A percentile compares a stretch with the other conserved stretches of the same genome.
phyloP scores from a whole-genome alignment of 805 yeast species.

The Maudiozyma turicensis region DNA sequence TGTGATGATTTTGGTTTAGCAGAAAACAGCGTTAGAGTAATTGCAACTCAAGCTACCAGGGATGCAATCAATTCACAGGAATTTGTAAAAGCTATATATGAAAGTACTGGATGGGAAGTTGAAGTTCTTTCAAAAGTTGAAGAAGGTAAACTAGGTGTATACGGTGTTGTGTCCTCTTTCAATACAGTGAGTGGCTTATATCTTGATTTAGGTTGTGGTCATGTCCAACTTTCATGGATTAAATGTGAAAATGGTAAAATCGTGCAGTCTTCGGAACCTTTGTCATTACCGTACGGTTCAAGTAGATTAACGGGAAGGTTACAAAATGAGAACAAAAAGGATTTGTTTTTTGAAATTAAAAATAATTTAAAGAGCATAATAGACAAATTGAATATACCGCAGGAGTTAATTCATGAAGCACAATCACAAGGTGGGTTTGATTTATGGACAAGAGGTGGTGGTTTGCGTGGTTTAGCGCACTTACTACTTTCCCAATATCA shows the following conservation, averaged over 20 bases:
- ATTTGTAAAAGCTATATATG: conserved; percentile 44
- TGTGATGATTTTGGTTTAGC: conserved; percentile 70
- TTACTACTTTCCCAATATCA: conserved; percentile 41
- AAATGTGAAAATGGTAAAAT: conserved; percentile 46
- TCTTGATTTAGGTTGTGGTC: conserved; percentile 68
- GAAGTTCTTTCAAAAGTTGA: conserved; percentile 49
- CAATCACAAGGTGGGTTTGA: conserved; percentile 49
- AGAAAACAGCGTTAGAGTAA: conserved; percentile 48
- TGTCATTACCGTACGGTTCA: conserved; percentile 65
- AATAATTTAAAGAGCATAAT: conserved; percentile 39
- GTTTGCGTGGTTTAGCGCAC: conserved; percentile 62
- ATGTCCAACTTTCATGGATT: conserved; percentile 63
- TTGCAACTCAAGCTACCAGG: conserved; percentile 68
- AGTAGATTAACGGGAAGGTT: conserved; percentile 53
- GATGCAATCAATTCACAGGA: conserved; percentile 56
- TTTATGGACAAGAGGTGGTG: conserved; percentile 65
- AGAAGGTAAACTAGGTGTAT: conserved; percentile 59
- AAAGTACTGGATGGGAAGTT: conserved; percentile 61
- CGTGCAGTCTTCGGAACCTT: conserved; percentile 45
- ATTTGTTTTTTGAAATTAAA: conserved; percentile 44
- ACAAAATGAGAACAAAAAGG: conserved; percentile 39
- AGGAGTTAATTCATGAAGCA: conserved; percentile 41
- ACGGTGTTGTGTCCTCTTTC: conserved; percentile 68
- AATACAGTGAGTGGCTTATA: conserved; percentile 57
- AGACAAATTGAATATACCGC: conserved; percentile 43